Percentiles rank a stretch among this genome's conserved stretches.
Conservation (phyloP, 805 yeast genomes). For the Candida nitratophila region DNA sequence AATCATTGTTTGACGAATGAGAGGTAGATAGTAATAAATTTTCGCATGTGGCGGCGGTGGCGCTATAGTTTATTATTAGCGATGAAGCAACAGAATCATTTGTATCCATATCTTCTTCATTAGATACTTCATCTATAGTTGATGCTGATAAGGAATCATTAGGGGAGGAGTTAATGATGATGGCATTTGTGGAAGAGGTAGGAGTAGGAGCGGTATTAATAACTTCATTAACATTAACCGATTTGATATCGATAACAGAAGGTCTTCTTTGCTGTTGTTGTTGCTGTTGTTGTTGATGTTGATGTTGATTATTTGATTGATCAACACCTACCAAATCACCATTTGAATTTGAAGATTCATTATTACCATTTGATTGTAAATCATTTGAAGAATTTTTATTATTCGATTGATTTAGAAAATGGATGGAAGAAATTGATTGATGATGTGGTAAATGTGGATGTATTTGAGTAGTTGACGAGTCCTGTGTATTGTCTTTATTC, state of each 20-base stretch:
- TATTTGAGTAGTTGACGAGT: background rate
- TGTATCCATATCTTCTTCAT: no score
- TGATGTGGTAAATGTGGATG: background rate
- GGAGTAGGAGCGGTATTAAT: background rate
- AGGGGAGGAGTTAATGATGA: background rate
- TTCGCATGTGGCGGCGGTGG: no score
- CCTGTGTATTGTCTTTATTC: background rate
- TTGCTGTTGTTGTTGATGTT: no score
- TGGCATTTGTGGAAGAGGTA: background rate
- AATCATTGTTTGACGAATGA: no score
- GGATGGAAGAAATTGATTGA: background rate
- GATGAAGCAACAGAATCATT: no score
- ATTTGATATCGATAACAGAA: background rate
- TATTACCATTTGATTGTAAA: no score
- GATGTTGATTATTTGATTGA: no score
- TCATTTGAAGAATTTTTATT: no score
- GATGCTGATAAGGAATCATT: no score
- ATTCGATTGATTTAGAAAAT: background rate
- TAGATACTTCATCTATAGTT: background rate
- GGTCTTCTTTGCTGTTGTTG: slow-evolving; percentile 1
- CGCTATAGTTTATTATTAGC: no score
- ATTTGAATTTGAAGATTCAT: background rate
- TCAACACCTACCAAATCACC: no score
- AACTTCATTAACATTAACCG: background rate
- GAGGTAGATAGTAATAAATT: no score